Evolutionary conservation across 2,329 filamentous ascomycete genomes (phyloP), one percentile per base, ranked within the genome.

Genomic region (Fusarium gaditjirri): DNA sequence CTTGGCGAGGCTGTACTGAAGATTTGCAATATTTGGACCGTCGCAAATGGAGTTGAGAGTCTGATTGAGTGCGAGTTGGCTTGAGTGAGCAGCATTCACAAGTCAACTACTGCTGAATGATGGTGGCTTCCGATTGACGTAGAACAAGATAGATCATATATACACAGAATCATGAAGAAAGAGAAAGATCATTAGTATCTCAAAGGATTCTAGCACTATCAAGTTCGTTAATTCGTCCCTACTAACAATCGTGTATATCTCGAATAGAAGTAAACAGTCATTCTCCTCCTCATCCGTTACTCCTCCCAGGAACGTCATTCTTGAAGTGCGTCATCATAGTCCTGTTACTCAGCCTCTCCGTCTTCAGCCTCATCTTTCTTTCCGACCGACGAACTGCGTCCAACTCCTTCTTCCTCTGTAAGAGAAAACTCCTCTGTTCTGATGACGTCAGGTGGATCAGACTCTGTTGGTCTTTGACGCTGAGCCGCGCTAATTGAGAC

Each of bases 51-150:
- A 4, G 78, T 81, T 3, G 80, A 83, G 72, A 83, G 80, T 43
- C 46, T 83, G 55, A 82, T 84, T 29, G 82, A 83, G 68, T 79
- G 78, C 43, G 80, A 82, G 59, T 59, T 80, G 29, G 42, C 38
- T 35, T 70, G 19, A 70, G 14, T 11, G 8, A 8, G 19, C 6
- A 31, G n/a, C 1, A 2, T 8, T 13, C 5, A 2, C 4, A 9
- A 17, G 14, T 0, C 3, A 23, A 7, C 16, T 35, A 5, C 0
- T 19, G 8, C 3, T 7, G 17, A 50, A 5, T 25, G 4, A 2
- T 17, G 7, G 0, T 36, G 8, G n/a, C 21, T 19, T 21, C 8
- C 17, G 3, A 7, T 7, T 35, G 31, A 29, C 2, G 4, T 19
- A 41, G 50, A 54, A 11, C 4, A 54, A 8, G 3, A 42, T n/a